These are phyloP conservation scores for Epichloe scottii DNA, from an alignment of 2,329 filamentous ascomycete species.

Conservation along the genomic window DNA sequence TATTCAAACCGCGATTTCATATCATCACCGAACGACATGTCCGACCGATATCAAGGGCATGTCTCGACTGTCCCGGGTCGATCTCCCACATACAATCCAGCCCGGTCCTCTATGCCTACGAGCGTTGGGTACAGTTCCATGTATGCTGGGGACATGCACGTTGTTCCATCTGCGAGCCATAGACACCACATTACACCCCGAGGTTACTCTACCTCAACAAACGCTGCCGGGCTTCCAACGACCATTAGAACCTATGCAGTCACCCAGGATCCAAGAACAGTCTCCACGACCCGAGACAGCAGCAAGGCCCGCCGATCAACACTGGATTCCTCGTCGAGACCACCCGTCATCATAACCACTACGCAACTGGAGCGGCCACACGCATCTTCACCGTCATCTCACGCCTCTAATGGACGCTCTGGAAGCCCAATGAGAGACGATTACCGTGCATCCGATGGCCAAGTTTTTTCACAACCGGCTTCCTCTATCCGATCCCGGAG, in stretches of 20 bases:
- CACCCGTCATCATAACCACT: slow-evolving; percentile 46
- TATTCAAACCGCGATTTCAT: not conserved
- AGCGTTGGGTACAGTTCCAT: slow-evolving; percentile 36
- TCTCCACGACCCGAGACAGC: slow-evolving; percentile 33
- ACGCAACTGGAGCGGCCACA: slow-evolving; percentile 32
- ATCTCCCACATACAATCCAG: slow-evolving; percentile 34
- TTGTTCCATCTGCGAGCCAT: slow-evolving; percentile 31
- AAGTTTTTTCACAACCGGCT: slow-evolving; percentile 45
- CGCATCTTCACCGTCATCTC: slow-evolving; percentile 23
- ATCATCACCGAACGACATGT: slow-evolving; percentile 24
- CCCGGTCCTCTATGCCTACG: slow-evolving; percentile 40
- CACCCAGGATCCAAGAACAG: slow-evolving; percentile 38
- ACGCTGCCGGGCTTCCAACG: slow-evolving; percentile 25
- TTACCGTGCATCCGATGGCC: slow-evolving; percentile 37
- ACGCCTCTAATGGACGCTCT: slow-evolving; percentile 22
- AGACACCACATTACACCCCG: slow-evolving; percentile 22
- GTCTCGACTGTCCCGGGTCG: slow-evolving; percentile 25
- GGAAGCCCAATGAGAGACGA: slow-evolving; percentile 39
- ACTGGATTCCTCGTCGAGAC: slow-evolving; percentile 34
- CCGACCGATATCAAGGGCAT: slow-evolving; percentile 33
- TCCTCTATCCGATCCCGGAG: slow-evolving; percentile 41
- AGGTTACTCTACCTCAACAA: slow-evolving; percentile 21
- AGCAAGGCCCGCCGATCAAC: slow-evolving; percentile 39
- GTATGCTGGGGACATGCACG: slow-evolving; percentile 42
- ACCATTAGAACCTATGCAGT: slow-evolving; percentile 45